Percentiles rank a stretch among this genome's conserved stretches.
phyloP scores from a whole-genome alignment of 2,329 filamentous ascomycete genomes.

The Penicillium vulpinum region DNA sequence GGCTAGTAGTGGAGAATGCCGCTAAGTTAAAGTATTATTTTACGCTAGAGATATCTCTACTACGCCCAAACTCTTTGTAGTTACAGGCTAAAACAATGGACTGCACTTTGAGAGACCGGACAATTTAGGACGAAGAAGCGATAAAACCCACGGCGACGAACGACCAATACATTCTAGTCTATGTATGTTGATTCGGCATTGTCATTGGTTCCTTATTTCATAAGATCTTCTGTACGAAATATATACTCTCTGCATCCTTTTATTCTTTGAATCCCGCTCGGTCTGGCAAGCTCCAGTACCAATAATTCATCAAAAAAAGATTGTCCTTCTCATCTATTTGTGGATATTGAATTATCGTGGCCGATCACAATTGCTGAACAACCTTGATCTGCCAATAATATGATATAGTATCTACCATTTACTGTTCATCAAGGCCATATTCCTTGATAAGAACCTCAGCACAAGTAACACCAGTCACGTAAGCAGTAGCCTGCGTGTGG shows the following conservation, averaged over 20 bases:
- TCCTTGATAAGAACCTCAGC: conserved; percentile 53
- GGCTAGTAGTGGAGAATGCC: neutral
- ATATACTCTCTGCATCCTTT: too few species aligned
- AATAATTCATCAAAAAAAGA: too few species aligned
- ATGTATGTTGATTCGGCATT: conserved; percentile 18
- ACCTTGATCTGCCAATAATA: neutral
- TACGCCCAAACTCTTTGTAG: conserved; percentile 49
- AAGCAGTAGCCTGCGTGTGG: conserved; percentile 57
- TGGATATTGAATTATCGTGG: too few species aligned
- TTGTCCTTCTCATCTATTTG: too few species aligned
- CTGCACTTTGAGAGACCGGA: conserved; percentile 14
- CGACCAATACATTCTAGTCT: conserved; percentile 19
- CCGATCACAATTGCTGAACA: neutral
- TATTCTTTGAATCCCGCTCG: too few species aligned
- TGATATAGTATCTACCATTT: neutral
- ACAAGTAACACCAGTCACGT: conserved; percentile 54
- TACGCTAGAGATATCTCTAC: conserved; percentile 52
- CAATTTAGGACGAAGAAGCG: conserved; percentile 13
- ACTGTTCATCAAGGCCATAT: conserved; percentile 37
- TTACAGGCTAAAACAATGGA: conserved; percentile 47
- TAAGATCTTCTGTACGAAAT: too few species aligned
- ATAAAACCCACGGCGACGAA: conserved; percentile 15
- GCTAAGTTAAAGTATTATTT: neutral
- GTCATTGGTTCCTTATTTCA: conserved; percentile 10
- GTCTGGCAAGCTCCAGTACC: too few species aligned